Base-by-base conservation (phyloP, 129 eudicot genomes). In the Centaurea solstitialis region DNA sequence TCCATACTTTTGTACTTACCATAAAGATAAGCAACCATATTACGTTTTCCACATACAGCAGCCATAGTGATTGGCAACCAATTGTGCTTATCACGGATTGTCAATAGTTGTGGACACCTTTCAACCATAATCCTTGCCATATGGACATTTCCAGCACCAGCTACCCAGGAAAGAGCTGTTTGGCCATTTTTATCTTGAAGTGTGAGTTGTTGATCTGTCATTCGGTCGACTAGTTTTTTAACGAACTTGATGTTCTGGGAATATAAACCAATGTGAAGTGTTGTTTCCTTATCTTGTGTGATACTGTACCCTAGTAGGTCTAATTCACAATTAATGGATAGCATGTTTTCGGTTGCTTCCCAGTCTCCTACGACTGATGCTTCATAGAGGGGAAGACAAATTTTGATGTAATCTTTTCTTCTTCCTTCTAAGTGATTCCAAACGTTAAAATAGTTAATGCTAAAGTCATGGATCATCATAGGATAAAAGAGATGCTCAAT, bases 101-200 rank as follows among this genome's bases (percentile, higher is more conserved):
- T 62, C 7, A 68, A 41, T 20, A 83, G 61, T 22, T n/a, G 26
- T 0, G 7, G 40, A 33, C 4, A 33, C 37, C 4, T 33, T 33
- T 0, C 37, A 33, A 33, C 37, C 37, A 33, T 3, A 33, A 71
- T 57, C 41, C 28, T 26, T 4, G 85, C 80, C 13, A 87, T 79
- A 17, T 23, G 24, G 3, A 69, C 12, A 10, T 65, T 71, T 39
- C 87, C 86, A 5, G 61, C 70, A 7, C 77, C 78, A 0, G 87
- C 87, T 7, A 87, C 87, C n/a, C 79, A 13, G 8, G 77, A 80
- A 9, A 85, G 67, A 6, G 88, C 85, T 3, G 84, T 85, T 28
- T 74, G 73, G 37, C 37, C 37, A 33, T 33, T 1, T 2, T 33
- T 33, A 33, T 33, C 4, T 33, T 33, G 37, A 33, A 33, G 37